A percentile compares a stretch with the other conserved stretches of the same genome.
Conservation (phyloP, 139 green algal species). For the Picochlorum sp. region DNA sequence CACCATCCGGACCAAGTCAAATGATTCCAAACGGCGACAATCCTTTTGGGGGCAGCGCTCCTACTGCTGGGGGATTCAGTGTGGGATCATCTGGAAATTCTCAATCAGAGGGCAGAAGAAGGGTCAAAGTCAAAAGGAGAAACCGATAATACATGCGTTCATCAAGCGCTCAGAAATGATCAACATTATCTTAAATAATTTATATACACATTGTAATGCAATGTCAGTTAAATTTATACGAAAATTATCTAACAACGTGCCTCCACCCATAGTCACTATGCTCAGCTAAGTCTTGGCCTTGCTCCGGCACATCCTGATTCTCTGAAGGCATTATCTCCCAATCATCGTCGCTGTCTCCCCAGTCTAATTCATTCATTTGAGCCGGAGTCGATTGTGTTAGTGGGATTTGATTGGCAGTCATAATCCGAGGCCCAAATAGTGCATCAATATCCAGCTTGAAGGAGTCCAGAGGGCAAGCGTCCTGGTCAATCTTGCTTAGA, state of each 20-base stretch:
- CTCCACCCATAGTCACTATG: not conserved
- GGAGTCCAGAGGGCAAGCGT: slow-evolving; percentile 8
- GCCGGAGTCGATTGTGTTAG: not conserved
- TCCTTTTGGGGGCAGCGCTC: slow-evolving; percentile 11
- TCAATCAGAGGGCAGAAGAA: slow-evolving; percentile 25
- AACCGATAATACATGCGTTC: not conserved
- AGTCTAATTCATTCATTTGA: not conserved
- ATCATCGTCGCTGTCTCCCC: slow-evolving; percentile 11
- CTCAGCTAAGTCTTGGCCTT: too few species aligned
- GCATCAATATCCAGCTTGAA: slow-evolving; percentile 26
- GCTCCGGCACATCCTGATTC: not conserved
- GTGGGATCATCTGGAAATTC: slow-evolving; percentile 23
- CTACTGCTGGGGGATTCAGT: slow-evolving; percentile 20
- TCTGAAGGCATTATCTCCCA: not conserved
- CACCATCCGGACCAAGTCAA: not conserved
- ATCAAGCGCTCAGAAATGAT: too few species aligned
- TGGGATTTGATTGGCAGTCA: slow-evolving; percentile 5
- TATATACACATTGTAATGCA: too few species aligned
- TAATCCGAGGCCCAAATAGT: not conserved
- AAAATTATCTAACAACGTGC: not conserved
- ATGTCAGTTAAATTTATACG: too few species aligned
- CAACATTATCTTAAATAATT: too few species aligned
- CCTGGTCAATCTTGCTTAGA: slow-evolving; percentile 8
- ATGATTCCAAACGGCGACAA: slow-evolving; percentile 30
- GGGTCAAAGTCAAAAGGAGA: slow-evolving; percentile 24